Evolutionary conservation across 2,329 filamentous ascomycete species (phyloP).

Genomic region (Acrocalymma vagum): DNA sequence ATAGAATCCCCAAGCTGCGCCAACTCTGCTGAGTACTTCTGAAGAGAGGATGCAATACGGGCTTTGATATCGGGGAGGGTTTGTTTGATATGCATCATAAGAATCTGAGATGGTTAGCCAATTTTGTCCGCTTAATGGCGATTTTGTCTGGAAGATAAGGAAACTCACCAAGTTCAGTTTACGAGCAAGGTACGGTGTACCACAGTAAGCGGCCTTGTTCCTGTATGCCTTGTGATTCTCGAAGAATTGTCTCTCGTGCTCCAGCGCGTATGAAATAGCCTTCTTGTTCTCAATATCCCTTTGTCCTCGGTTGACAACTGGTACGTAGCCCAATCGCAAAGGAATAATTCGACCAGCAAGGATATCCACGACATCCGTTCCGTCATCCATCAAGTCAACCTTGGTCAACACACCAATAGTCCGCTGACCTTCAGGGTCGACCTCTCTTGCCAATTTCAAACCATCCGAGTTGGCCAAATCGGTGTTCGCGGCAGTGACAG

Average conservation of each 20-base stretch:
- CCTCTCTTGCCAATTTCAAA: slow-evolving; percentile 93
- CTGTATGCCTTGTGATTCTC: slow-evolving; percentile 98
- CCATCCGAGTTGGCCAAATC: slow-evolving; percentile 99
- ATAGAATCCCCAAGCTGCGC: slow-evolving; percentile 88
- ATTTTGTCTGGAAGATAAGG: neutral
- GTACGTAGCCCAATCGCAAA: slow-evolving; percentile 91
- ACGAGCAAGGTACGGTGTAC: slow-evolving; percentile 93
- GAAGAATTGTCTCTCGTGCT: slow-evolving; percentile 96
- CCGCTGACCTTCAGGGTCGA: slow-evolving; percentile 95
- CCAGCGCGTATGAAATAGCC: slow-evolving; percentile 86
- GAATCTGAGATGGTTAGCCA: slow-evolving; percentile 65
- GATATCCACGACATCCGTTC: slow-evolving; percentile 98
- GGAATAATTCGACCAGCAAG: slow-evolving; percentile 97
- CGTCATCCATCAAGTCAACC: slow-evolving; percentile 98
- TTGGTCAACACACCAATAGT: slow-evolving; percentile 99
- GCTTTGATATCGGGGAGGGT: slow-evolving; percentile 98
- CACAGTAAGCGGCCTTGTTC: slow-evolving; percentile 98
- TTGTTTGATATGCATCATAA: slow-evolving; percentile 99
- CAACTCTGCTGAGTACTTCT: slow-evolving; percentile 89
- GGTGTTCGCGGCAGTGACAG: slow-evolving; percentile 95
- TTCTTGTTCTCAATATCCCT: slow-evolving; percentile 99
- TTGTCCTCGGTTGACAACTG: slow-evolving; percentile 97
- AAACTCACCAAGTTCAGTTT: slow-evolving; percentile 83
- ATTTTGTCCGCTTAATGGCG: too few species aligned
- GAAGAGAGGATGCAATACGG: slow-evolving; percentile 89